Evolutionary conservation across 495 filamentous ascomycete genomes (phyloP).

Genomic region (Lentithecium fluviatile): DNA sequence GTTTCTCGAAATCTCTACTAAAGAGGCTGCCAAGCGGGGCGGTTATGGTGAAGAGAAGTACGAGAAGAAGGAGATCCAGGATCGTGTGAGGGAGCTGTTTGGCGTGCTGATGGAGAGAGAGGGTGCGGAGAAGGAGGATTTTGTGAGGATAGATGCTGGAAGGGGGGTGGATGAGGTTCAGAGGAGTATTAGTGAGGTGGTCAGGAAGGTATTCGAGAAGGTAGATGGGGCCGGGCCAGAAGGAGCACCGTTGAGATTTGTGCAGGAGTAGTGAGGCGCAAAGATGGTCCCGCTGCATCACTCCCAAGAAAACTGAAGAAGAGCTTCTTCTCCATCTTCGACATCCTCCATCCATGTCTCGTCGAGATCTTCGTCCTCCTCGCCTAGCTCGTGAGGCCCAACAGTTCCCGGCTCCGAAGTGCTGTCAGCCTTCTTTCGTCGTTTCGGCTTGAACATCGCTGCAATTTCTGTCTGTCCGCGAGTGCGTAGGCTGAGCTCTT

Average conservation of each 20-base stretch:
- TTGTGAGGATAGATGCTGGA: constrained; percentile 53
- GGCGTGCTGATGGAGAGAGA: constrained; percentile 29
- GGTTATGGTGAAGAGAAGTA: constrained; percentile 89
- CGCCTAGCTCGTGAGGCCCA: constrained; percentile 13
- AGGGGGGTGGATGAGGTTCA: constrained; percentile 38
- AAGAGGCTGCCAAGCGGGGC: constrained; percentile 69
- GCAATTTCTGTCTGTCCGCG: constrained; percentile 66
- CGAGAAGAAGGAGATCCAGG: constrained; percentile 81
- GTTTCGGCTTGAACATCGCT: constrained; percentile 59
- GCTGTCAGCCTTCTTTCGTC: constrained; percentile 37
- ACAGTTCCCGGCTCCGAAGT: constrained; percentile 8
- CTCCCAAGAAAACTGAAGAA: background rate
- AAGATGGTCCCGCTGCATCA: background rate
- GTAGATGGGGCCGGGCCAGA: constrained; percentile 36
- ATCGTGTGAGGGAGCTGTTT: constrained; percentile 73
- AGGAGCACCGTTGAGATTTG: constrained; percentile 43
- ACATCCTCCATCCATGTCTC: constrained; percentile 26
- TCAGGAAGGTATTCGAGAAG: constrained; percentile 39
- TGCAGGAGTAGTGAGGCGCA: constrained; percentile 43
- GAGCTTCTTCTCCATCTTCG: constrained; percentile 18
- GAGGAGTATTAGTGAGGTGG: constrained; percentile 14
- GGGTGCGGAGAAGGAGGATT: constrained; percentile 36
- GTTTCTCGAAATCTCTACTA: constrained; percentile 76
- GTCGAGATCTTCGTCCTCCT: constrained; percentile 34
- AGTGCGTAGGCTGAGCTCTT: constrained; percentile 70